A percentile compares a stretch with the other conserved stretches of the same genome.
phyloP scores from a whole-genome alignment of 208 protist genomes.

The Wallacemonas sp. region DNA sequence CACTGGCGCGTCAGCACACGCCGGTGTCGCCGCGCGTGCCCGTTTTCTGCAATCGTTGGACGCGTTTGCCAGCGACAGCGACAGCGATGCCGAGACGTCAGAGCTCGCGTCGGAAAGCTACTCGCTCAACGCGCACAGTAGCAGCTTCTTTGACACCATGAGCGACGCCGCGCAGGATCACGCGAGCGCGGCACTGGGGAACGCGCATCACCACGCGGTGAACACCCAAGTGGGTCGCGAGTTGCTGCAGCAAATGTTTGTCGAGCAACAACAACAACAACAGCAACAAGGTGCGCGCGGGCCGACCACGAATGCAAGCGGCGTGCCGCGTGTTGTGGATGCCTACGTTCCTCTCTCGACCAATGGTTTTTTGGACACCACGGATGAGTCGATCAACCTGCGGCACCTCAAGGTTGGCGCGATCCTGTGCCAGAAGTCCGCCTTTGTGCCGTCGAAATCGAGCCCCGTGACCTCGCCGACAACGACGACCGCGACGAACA shows the following conservation, averaged over 20 bases:
- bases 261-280: slow-evolving; percentile 2
- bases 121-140: not conserved
- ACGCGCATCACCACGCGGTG: not conserved
- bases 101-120: not conserved
- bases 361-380: slow-evolving; percentile 73
- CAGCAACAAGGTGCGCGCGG: not conserved
- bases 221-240: slow-evolving; percentile 34
- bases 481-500: not conserved
- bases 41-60: slow-evolving; percentile 36
- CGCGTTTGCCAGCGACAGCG: slow-evolving; percentile 47
- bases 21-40: slow-evolving; percentile 21
- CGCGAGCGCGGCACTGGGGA: too few species aligned
- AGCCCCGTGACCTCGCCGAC: not conserved
- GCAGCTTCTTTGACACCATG: not conserved
- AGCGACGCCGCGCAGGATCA: not conserved
- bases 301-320: not conserved
- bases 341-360: slow-evolving; percentile 77
- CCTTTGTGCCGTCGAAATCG: not conserved
- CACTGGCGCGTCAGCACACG: not conserved
- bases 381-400: slow-evolving; percentile 32
- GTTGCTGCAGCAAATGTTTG: slow-evolving; percentile 63
- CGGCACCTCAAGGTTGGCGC: slow-evolving; percentile 41
- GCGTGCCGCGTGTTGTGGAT: slow-evolving; percentile 36
- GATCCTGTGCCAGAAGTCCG: slow-evolving; percentile 23
- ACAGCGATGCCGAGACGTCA: slow-evolving; percentile 22